phyloP scores from a whole-genome alignment of 805 yeast genomes.

The Candida schatavii region DNA sequence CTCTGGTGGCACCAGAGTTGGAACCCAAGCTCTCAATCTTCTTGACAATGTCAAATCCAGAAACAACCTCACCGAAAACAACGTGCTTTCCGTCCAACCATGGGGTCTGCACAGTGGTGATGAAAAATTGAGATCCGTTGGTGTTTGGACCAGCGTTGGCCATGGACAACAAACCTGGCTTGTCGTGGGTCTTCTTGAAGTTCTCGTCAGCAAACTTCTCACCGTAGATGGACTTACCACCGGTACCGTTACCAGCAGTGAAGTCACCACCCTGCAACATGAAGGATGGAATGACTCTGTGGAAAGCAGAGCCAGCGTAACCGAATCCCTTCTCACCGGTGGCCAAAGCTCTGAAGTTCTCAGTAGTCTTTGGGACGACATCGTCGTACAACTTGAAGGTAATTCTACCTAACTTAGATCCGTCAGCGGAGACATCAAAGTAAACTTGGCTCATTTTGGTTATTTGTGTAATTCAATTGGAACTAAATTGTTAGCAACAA shows the following conservation, averaged over 20 bases:
- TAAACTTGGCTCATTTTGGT: constrained; percentile 66
- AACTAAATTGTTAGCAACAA: background rate
- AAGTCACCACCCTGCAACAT: constrained; percentile 83
- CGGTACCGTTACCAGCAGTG: constrained; percentile 77
- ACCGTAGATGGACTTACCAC: constrained; percentile 88
- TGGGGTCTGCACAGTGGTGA: constrained; percentile 74
- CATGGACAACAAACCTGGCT: constrained; percentile 83
- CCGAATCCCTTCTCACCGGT: constrained; percentile 96
- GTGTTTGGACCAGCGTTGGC: constrained; percentile 94
- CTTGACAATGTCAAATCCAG: constrained; percentile 61
- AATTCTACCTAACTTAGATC: constrained; percentile 72
- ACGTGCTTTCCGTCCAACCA: constrained; percentile 81
- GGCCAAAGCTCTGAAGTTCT: constrained; percentile 76
- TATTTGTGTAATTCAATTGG: background rate
- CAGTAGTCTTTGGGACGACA: constrained; percentile 73
- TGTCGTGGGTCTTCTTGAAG: constrained; percentile 69
- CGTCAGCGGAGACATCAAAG: constrained; percentile 81
- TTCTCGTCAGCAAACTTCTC: constrained; percentile 63
- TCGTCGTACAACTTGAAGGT: constrained; percentile 63
- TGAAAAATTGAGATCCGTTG: constrained; percentile 88
- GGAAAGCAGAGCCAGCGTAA: constrained; percentile 83
- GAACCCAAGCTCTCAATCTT: constrained; percentile 65
- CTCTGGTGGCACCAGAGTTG: constrained; percentile 61
- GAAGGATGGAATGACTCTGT: constrained; percentile 94
- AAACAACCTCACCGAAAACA: constrained; percentile 72